Conservation (phyloP, 1,284 basidiomycete species). For the Cutaneotrichosporon sp. region DNA sequence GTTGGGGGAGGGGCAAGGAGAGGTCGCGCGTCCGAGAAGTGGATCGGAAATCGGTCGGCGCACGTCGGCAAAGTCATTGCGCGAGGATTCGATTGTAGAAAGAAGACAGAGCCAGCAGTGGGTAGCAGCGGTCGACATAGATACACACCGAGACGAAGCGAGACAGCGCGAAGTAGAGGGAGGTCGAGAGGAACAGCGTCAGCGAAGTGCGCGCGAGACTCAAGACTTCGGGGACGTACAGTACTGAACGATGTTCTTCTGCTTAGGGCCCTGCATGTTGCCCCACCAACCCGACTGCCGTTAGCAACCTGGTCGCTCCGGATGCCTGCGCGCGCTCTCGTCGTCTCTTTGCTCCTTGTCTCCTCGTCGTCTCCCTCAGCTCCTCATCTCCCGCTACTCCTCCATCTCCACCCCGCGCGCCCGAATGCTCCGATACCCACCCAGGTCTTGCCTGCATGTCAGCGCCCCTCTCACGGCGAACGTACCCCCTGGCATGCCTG, state of each 20-base stretch:
- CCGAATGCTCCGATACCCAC: constrained; percentile 15
- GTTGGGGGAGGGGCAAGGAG: no score
- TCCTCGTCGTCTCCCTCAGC: neutral
- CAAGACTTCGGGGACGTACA: constrained; percentile 55
- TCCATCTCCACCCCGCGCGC: neutral
- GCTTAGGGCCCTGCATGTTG: constrained; percentile 63
- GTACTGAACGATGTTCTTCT: constrained; percentile 76
- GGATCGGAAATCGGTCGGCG: no score
- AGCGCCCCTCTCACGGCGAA: constrained; percentile 23
- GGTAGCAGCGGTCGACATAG: no score
- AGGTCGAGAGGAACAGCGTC: neutral
- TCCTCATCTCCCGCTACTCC: neutral
- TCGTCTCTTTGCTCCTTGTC: neutral
- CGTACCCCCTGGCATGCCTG: constrained; percentile 69
- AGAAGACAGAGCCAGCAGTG: no score
- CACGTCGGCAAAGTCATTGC: no score
- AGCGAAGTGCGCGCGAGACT: neutral
- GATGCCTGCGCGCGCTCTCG: neutral
- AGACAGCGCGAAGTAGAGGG: neutral
- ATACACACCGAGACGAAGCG: no score
- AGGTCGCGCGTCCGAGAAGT: no score
- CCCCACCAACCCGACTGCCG: constrained; percentile 86
- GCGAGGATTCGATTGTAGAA: no score
- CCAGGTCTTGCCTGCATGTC: constrained; percentile 40
- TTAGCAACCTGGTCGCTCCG: constrained; percentile 4